phyloP scores from a whole-genome alignment of 192 early-diverging fungal genomes.

The Podila horticola region DNA sequence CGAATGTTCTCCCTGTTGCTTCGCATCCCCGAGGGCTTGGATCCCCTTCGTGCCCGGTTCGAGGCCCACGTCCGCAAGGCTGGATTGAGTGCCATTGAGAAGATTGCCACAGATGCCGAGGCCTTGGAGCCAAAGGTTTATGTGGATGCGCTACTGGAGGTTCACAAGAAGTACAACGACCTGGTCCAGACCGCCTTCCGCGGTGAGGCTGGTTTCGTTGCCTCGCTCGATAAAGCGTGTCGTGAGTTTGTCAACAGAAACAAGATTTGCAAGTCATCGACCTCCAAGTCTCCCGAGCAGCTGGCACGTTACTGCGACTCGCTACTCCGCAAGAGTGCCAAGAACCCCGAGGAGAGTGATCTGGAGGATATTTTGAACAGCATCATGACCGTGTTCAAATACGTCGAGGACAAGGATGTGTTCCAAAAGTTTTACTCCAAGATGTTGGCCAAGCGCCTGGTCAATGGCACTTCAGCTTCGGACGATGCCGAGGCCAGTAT shows the following conservation, averaged over 20 bases:
- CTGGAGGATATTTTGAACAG: constrained; percentile 78
- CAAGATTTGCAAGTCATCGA: constrained; percentile 75
- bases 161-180: constrained; percentile 88
- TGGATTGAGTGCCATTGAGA: constrained; percentile 82
- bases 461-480: constrained; percentile 88
- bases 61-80: constrained; percentile 81
- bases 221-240: constrained; percentile 93
- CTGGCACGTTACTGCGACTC: constrained; percentile 92
- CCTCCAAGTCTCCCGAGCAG: constrained; percentile 85
- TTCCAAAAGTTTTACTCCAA: constrained; percentile 98
- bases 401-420: constrained; percentile 96
- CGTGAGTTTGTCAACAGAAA: constrained; percentile 95
- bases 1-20: constrained; percentile 87
- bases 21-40: constrained; percentile 86
- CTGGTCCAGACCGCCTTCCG: constrained; percentile 83
- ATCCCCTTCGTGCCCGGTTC: constrained; percentile 80
- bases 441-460: constrained; percentile 92
- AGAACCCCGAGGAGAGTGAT: constrained; percentile 77
- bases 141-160: constrained; percentile 85
- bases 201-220: constrained; percentile 88
- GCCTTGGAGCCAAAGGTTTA: constrained; percentile 83
- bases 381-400: constrained; percentile 95
- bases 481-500: constrained; percentile 94
- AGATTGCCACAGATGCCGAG: constrained; percentile 71
- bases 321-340: constrained; percentile 86